Base-by-base conservation (phyloP, 805 yeast species). In the Torulaspora gathmanii region DNA sequence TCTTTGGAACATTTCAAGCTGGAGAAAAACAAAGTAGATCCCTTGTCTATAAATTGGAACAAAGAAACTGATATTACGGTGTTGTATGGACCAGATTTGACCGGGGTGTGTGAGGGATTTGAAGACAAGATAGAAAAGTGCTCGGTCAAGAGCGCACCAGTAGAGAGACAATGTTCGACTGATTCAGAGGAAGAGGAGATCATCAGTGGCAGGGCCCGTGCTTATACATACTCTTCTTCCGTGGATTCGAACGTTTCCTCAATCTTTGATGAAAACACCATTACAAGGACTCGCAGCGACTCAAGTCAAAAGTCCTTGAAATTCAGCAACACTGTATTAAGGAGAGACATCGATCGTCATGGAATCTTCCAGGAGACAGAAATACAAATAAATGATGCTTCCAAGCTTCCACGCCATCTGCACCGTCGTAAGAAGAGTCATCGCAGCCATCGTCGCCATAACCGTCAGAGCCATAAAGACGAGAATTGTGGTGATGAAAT, bases 21-120 rank as follows among this genome's bases (percentile, higher is more conserved):
- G 37, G 63, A 70, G 23, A 71, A 79, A 11, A 9, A 22, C 2
- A 88, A 95, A 10, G 79, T 88, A 8, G 75, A 88, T 20, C 98
- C 99, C 1, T 84, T 86, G 51, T 74, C 75, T 23, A 83, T 91
- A 44, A 90, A 93, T 66, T 91, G 99, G 99, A 79, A 84, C 48
- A 93, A 93, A 67, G 97, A 90, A 55, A 80, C 80, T 56, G 99
- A 91, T 60, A 91, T 91, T 20, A 88, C 96, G 1, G 91, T 96
- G 89, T 75, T 91, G 6, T 93, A 90, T 67, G 99, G 99, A 1
- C 99, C 99, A 11, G 55, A 60, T 46, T 49, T 64, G 27, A 42
- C 55, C 9, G 37, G 42, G n/a, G 34, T 31, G 20, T 2, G 4
- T 15, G 34, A 31, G 16, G 34, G 10, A 16, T 26, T 22, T 22